Conservation (phyloP, 306 rosid species). For the barrel medic (Medicago truncatula) region MtrunA17r5.0-ANR NC_053047.1:31245501-31246000, state of each 20-base stretch:
- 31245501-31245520: slow-evolving; percentile 31
- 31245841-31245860: no score
- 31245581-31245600: slow-evolving; percentile 35
- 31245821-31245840: slow-evolving; percentile 2
- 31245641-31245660: slow-evolving; percentile 73
- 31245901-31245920: no score
- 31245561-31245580: slow-evolving; percentile 25
- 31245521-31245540: not conserved
- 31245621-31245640: slow-evolving; percentile 93
- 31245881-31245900: no score
- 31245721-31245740: slow-evolving; percentile 97
- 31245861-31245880: no score
- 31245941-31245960: no score
- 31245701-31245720: slow-evolving; percentile 82
- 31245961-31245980: no score
- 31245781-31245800: slow-evolving; percentile 15
- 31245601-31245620: slow-evolving; percentile 69
- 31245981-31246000: no score
- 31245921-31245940: no score
- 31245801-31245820: slow-evolving; percentile 9
- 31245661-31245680: slow-evolving; percentile 81
- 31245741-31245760: slow-evolving; percentile 94
- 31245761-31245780: slow-evolving; percentile 30
- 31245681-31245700: slow-evolving; percentile 85
- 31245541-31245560: slow-evolving; percentile 4